Evolutionary conservation across 371 early-diverging fungal genomes (phyloP), one percentile per base, ranked within the genome.

Genomic region (Choanephora cucurbitarum): DNA sequence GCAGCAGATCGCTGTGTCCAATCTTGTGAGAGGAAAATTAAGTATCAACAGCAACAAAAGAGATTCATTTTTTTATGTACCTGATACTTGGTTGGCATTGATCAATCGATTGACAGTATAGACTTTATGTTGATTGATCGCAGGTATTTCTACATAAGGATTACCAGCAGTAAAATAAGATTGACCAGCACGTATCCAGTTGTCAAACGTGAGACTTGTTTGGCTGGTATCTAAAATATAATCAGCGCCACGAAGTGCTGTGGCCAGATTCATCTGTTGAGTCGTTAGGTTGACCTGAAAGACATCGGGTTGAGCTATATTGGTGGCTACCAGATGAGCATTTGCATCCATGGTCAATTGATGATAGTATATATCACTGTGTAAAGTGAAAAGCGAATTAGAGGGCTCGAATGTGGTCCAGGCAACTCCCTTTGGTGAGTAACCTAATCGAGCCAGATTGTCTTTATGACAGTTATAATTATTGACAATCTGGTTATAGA

Each of bases 1-100:
- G 72, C 72, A 46, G 66, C 64, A 15, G 70, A 64, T 49, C 77
- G 55, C 47, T 77, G 66, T 13, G 50, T 37, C 64, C 67, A 77
- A 49, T 77, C 77, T 77, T n/a, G n/a, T n/a, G n/a, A 55, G 4
- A 39, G 7, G 15, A 33, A 43, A 10, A 21, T 14, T 44, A 10
- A 40, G 1, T n/a, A 23, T 40, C n/a, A n/a, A 39, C 17, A 24
- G 6, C 9, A 23, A 23, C 22, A 7, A 51, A 15, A 13, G 23
- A 51, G n/a, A 23, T 33, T 31, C 18, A 23, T 31, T 13, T 58
- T 11, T 10, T 31, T 23, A 4, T 19, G 55, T 51, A 59, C 55
- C 59, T 22, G 64, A 64, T 7, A 44, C 23, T 10, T 37, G 31
- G n/a, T 53, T 44, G 2, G 37, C 24, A 17, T 49, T 53, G 8